These are phyloP conservation scores for Candida dendrica DNA, from an alignment of 805 yeast species.

Conservation along the genomic window DNA sequence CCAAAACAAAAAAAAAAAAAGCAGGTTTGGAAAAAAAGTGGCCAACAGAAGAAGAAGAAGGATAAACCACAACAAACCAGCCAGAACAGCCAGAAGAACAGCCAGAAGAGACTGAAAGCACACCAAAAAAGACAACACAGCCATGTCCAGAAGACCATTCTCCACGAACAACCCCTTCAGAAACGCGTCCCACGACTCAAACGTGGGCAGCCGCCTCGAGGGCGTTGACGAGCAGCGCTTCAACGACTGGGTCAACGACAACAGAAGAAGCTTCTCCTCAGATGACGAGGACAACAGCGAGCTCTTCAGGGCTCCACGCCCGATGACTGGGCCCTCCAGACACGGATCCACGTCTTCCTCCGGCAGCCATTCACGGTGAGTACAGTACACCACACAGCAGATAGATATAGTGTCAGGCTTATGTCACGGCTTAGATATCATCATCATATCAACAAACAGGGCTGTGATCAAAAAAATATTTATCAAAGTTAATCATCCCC, in stretches of 20 bases:
- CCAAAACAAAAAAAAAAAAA: not conserved
- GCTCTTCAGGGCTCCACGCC: slow-evolving; percentile 18
- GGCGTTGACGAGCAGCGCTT: slow-evolving; percentile 31
- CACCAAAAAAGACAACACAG: too few relatives aligned
- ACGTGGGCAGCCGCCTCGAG: slow-evolving; percentile 19
- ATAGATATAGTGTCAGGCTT: too few relatives aligned
- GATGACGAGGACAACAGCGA: slow-evolving; percentile 28
- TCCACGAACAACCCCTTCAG: slow-evolving; percentile 75
- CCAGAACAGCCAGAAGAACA: too few relatives aligned
- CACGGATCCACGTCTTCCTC: slow-evolving; percentile 8
- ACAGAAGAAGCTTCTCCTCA: slow-evolving; percentile 32
- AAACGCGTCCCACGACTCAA: slow-evolving; percentile 28
- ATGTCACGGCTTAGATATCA: too few relatives aligned
- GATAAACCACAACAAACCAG: not conserved
- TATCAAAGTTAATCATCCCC: too few relatives aligned
- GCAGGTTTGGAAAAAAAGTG: not conserved
- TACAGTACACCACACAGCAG: too few relatives aligned
- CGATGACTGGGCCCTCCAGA: slow-evolving; percentile 14
- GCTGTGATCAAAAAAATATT: too few relatives aligned
- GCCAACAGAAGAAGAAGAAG: not conserved
- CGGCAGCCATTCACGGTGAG: not conserved
- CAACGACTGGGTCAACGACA: slow-evolving; percentile 51
- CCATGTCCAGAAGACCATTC: slow-evolving; percentile 27
- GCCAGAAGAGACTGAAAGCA: too few relatives aligned
- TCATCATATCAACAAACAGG: not conserved